Conservation (phyloP, 805 yeast genomes). For the Ogataea allantospora region DNA sequence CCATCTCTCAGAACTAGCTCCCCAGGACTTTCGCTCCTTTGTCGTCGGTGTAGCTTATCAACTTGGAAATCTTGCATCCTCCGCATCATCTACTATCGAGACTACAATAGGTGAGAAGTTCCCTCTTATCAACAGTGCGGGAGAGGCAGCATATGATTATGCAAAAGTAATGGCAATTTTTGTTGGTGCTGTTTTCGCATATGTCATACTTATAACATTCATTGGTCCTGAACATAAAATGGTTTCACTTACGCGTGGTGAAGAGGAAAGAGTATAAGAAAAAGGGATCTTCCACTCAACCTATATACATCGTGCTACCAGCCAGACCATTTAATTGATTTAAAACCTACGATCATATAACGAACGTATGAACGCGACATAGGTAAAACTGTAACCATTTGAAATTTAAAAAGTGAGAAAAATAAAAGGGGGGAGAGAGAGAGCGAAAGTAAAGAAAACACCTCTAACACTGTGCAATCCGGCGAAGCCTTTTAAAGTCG, state of each 20-base stretch:
- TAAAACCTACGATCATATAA: too few relatives aligned
- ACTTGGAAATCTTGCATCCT: slow-evolving; percentile 64
- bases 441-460: too few relatives aligned
- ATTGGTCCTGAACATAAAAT: slow-evolving; percentile 60
- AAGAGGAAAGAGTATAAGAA: slow-evolving; percentile 20
- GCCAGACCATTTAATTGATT: too few relatives aligned
- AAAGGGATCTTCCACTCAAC: too few relatives aligned
- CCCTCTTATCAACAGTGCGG: slow-evolving; percentile 37
- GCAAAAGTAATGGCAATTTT: slow-evolving; percentile 66
- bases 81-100: slow-evolving; percentile 70
- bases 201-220: slow-evolving; percentile 46
- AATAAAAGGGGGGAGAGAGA: too few relatives aligned
- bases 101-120: slow-evolving; percentile 58
- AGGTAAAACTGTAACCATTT: too few relatives aligned
- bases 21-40: slow-evolving; percentile 61
- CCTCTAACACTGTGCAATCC: too few relatives aligned
- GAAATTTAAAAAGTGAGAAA: too few relatives aligned
- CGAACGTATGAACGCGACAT: too few relatives aligned
- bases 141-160: slow-evolving; percentile 44
- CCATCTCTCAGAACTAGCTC: slow-evolving; percentile 59
- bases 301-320: too few relatives aligned
- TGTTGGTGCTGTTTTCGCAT: slow-evolving; percentile 60
- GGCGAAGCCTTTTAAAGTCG: too few relatives aligned
- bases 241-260: slow-evolving; percentile 21
- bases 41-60: slow-evolving; percentile 65